A percentile compares a stretch with the other conserved stretches of the same genome.
Conservation (phyloP, 768 basidiomycete genomes). For the Mycena epipterygia region DNA sequence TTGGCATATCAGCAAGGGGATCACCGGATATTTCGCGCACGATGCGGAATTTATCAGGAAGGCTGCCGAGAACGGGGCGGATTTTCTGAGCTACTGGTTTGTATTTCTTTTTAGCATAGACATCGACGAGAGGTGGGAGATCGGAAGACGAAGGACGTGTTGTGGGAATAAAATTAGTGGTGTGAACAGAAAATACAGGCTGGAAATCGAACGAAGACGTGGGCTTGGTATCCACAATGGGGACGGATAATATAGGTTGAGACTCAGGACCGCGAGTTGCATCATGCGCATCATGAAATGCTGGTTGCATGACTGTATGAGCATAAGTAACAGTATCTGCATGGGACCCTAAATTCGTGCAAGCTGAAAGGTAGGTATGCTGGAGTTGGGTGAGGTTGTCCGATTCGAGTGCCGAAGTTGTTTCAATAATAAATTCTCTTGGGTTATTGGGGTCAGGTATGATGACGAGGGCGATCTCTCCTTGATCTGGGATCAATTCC, state of each 20-base stretch:
- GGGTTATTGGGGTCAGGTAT: not conserved
- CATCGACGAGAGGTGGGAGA: not conserved
- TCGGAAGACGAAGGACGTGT: not conserved
- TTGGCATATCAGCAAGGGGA: slow-evolving; percentile 22
- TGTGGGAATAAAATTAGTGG: not conserved
- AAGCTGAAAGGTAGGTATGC: slow-evolving; percentile 1
- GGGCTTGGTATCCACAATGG: no score
- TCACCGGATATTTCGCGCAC: slow-evolving; percentile 27
- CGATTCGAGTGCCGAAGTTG: not conserved
- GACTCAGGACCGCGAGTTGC: not conserved
- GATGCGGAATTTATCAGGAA: slow-evolving; percentile 37
- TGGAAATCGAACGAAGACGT: no score
- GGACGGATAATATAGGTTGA: not conserved
- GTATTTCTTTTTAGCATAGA: slow-evolving; percentile 35
- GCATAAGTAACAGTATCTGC: not conserved
- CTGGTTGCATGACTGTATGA: slow-evolving; percentile 7
- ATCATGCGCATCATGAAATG: not conserved
- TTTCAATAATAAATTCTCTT: slow-evolving; percentile 6
- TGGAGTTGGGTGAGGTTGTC: not conserved
- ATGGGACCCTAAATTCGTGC: not conserved
- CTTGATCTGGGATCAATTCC: slow-evolving; percentile 12
- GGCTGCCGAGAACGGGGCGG: slow-evolving; percentile 22
- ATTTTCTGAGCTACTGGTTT: slow-evolving; percentile 39
- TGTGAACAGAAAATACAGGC: not conserved
- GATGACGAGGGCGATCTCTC: slow-evolving; percentile 12